Evolutionary conservation across 163 green algal genomes (phyloP).

Genomic region (Scenedesmus sp.): DNA sequence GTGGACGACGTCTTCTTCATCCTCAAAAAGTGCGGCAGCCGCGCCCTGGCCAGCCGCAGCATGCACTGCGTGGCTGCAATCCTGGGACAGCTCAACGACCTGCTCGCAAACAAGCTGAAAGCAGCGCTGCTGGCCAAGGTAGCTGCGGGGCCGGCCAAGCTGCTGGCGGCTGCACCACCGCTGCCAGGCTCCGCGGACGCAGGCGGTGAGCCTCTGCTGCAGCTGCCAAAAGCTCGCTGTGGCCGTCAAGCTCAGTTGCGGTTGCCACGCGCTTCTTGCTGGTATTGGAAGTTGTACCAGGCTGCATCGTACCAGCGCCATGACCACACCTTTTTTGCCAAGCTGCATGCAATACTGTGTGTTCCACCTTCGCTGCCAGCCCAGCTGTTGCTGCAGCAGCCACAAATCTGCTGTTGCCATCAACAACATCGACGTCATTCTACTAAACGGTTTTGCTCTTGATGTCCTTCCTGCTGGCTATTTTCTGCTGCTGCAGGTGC

Average conservation of each 20-base stretch:
- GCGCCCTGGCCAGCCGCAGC: slow-evolving; percentile 82
- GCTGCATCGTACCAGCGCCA: no score
- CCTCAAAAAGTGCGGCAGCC: slow-evolving; percentile 83
- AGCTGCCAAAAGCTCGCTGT: neutral
- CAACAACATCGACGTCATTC: neutral
- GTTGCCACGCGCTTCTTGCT: no score
- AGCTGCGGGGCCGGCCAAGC: slow-evolving; percentile 38
- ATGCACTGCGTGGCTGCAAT: slow-evolving; percentile 79
- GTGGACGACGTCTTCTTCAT: slow-evolving; percentile 99
- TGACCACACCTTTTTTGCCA: no score
- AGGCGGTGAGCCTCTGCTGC: neutral
- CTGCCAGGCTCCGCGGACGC: neutral
- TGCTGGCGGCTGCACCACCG: slow-evolving; percentile 55
- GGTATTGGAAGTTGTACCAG: no score
- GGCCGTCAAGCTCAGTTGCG: neutral
- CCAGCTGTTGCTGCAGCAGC: neutral
- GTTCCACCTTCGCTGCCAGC: neutral
- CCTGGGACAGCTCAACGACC: slow-evolving; percentile 83
- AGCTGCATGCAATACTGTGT: no score
- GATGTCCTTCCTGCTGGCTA: neutral
- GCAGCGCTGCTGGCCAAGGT: slow-evolving; percentile 68
- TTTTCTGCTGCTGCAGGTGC: slow-evolving; percentile 1
- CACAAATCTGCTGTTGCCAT: neutral
- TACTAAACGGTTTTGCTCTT: neutral
- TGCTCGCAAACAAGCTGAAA: slow-evolving; percentile 75